Evolutionary conservation across 164 flowering plant genomes (phyloP).

Genomic region (Cinnamomum chago): DNA sequence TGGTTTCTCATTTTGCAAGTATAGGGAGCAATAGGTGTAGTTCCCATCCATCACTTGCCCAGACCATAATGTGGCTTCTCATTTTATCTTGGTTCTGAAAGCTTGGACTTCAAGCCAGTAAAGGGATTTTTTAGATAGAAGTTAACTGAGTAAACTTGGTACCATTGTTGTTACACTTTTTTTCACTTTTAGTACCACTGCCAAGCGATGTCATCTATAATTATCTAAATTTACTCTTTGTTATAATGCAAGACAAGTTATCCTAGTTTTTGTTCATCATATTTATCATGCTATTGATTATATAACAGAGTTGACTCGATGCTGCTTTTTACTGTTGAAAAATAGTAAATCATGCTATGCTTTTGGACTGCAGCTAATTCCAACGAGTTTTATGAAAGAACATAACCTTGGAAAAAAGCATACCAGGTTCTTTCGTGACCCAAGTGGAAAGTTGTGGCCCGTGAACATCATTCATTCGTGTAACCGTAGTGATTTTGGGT

Average conservation of each 20-base stretch:
- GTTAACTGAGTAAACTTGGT: not conserved
- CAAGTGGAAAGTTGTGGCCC: slow-evolving; percentile 16
- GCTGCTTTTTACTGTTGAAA: not conserved
- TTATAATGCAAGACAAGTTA: not conserved
- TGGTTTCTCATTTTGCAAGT: too few relatives aligned
- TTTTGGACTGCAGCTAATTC: slow-evolving; percentile 18
- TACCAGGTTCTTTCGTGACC: not conserved
- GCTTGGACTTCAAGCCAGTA: too few relatives aligned
- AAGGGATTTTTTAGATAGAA: too few relatives aligned
- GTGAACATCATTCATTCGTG: not conserved
- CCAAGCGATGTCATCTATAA: not conserved
- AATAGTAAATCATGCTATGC: not conserved
- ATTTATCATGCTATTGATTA: not conserved
- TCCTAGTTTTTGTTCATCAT: not conserved
- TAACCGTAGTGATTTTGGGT: not conserved
- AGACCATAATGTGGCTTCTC: too few relatives aligned
- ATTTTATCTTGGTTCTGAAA: too few relatives aligned
- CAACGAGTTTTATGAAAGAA: not conserved
- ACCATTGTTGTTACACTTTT: too few relatives aligned
- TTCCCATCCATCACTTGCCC: too few relatives aligned
- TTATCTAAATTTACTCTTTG: not conserved
- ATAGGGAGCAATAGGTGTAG: too few relatives aligned
- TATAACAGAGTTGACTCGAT: not conserved
- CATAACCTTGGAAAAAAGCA: not conserved
- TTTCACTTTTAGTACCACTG: not conserved